These are phyloP conservation scores for Adansonia grandidieri DNA, from an alignment of 441 rosid genomes.

Conservation along the genomic window DNA sequence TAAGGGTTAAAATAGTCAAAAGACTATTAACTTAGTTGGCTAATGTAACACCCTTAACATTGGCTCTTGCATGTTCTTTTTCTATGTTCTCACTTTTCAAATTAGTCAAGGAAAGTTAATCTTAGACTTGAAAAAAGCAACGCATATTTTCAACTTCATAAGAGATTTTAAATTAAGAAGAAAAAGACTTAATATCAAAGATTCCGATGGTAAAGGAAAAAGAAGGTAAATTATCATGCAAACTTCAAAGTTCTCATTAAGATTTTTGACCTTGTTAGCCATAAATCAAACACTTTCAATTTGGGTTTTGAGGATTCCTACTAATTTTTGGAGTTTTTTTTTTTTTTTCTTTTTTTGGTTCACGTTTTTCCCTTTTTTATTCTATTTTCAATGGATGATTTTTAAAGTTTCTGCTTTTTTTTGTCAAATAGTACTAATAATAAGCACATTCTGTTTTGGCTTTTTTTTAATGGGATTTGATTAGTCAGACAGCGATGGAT, in stretches of 20 bases:
- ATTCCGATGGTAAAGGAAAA: neutral
- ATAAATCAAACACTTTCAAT: neutral
- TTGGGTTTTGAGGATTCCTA: neutral
- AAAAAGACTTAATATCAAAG: neutral
- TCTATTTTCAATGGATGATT: neutral
- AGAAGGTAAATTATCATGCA: too few species aligned
- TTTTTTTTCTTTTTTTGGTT: too few species aligned
- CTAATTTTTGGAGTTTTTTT: neutral
- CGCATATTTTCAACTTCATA: neutral
- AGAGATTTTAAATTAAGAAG: neutral
- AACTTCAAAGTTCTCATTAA: too few species aligned
- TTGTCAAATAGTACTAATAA: too few species aligned
- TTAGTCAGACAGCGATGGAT: neutral
- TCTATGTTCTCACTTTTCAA: neutral
- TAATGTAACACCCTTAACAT: neutral
- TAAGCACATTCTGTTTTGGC: too few species aligned
- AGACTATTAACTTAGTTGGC: too few species aligned
- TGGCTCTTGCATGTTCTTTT: neutral
- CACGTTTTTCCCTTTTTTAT: neutral
- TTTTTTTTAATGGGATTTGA: constrained; percentile 17
- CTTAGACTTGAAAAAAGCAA: neutral
- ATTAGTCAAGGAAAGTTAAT: neutral
- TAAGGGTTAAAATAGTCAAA: too few species aligned
- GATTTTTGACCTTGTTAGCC: neutral
- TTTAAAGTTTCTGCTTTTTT: neutral